These are phyloP conservation scores for Oryza officinalis DNA, from an alignment of 176 grass and related monocot species.

Conservation along the genomic window DNA sequence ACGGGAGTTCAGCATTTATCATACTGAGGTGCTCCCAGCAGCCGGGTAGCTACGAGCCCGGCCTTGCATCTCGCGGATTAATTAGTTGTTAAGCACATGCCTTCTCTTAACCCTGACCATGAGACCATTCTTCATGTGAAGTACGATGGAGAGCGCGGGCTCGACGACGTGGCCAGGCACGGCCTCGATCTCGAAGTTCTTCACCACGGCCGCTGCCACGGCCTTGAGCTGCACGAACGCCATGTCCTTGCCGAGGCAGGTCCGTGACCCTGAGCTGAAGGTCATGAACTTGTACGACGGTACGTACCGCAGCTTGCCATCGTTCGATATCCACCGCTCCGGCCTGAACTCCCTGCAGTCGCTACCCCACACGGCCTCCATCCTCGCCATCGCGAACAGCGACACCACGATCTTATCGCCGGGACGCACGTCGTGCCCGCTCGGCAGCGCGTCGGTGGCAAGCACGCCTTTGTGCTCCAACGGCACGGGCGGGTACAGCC, in stretches of 20 bases:
- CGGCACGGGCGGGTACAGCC: constrained; percentile 72
- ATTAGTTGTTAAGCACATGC: neutral
- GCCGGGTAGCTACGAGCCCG: too few species aligned
- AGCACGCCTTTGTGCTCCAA: constrained; percentile 55
- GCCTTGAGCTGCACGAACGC: constrained; percentile 56
- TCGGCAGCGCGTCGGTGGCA: constrained; percentile 52
- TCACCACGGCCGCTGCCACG: constrained; percentile 37
- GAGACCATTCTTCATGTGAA: constrained; percentile 57
- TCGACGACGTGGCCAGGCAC: constrained; percentile 40
- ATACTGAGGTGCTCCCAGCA: too few species aligned
- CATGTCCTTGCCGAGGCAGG: constrained; percentile 57
- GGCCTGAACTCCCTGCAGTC: constrained; percentile 63
- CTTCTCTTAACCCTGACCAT: constrained; percentile 39
- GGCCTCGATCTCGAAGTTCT: constrained; percentile 32
- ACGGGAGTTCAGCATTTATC: too few species aligned
- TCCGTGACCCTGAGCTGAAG: constrained; percentile 56
- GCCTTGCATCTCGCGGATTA: too few species aligned
- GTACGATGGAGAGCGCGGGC: constrained; percentile 57
- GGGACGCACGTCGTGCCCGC: constrained; percentile 41
- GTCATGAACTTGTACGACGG: constrained; percentile 57
- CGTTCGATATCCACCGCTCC: constrained; percentile 45
- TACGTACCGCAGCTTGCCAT: constrained; percentile 42
- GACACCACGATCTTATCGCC: constrained; percentile 50
- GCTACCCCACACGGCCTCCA: constrained; percentile 56
- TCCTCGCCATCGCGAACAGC: constrained; percentile 59